Evolutionary conservation across 352 stramenopile species (phyloP).

Genomic region (Pythium monospermum): DNA sequence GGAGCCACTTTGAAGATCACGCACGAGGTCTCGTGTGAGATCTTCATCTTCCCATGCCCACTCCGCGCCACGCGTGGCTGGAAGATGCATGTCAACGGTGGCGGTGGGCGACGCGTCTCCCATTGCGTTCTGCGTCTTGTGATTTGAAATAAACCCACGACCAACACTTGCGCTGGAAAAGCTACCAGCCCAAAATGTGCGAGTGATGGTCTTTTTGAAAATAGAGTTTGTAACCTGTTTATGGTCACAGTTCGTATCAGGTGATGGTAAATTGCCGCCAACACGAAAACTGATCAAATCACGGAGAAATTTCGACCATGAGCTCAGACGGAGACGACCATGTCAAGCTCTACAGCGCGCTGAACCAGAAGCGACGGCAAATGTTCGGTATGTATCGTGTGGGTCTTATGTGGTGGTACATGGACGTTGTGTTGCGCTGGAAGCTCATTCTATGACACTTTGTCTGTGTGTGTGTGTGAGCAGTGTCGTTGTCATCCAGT

Average conservation of each 20-base stretch:
- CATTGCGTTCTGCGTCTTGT: background rate
- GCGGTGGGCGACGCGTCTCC: background rate
- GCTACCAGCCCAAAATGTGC: no score
- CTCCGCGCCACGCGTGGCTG: conserved; percentile 2
- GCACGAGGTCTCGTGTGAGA: conserved; percentile 31
- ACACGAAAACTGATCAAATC: no score
- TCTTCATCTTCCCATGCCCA: conserved; percentile 38
- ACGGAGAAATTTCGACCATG: no score
- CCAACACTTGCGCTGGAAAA: no score
- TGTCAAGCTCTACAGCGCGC: conserved; percentile 69
- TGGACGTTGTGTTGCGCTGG: background rate
- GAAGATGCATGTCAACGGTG: background rate
- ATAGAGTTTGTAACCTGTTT: no score
- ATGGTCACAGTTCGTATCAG: no score
- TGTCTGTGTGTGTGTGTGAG: background rate
- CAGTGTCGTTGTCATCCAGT: conserved; percentile 23
- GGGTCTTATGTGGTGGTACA: background rate
- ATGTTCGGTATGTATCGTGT: conserved; percentile 39
- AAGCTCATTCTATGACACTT: no score
- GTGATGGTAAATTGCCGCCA: no score
- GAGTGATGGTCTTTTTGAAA: no score
- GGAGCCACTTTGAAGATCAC: conserved; percentile 24
- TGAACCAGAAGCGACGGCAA: conserved; percentile 56
- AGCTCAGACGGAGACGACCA: conserved; percentile 49
- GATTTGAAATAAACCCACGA: no score